Evolutionary conservation across 768 basidiomycete genomes (phyloP).

Genomic region (Macrolepiota dolichaula): DNA sequence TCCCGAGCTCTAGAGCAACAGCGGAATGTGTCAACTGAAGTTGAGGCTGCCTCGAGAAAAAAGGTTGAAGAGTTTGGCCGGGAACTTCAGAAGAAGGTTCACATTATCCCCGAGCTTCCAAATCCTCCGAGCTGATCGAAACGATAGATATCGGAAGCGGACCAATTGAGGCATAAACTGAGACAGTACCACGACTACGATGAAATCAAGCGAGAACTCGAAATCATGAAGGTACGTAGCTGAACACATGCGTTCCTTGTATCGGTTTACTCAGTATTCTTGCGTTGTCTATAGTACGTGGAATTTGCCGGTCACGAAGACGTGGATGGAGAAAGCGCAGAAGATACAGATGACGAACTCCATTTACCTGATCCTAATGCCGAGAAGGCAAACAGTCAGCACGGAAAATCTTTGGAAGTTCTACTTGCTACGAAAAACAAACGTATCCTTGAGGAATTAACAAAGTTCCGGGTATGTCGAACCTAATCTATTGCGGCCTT

Average conservation of each 20-base stretch:
- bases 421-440: slow-evolving; percentile 94
- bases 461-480: slow-evolving; percentile 73
- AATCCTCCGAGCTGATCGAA: background rate
- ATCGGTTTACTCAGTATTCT: background rate
- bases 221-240: slow-evolving; percentile 87
- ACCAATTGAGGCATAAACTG: slow-evolving; percentile 64
- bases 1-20: slow-evolving; percentile 65
- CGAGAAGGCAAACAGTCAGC: slow-evolving; percentile 71
- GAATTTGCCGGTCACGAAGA: slow-evolving; percentile 92
- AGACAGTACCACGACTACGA: slow-evolving; percentile 85
- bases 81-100: slow-evolving; percentile 56
- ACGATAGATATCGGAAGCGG: slow-evolving; percentile 59
- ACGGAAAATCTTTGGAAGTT: slow-evolving; percentile 82
- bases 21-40: slow-evolving; percentile 43
- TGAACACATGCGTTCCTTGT: background rate
- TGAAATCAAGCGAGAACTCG: slow-evolving; percentile 95
- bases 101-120: background rate
- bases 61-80: slow-evolving; percentile 57
- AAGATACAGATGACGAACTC: slow-evolving; percentile 46
- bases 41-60: slow-evolving; percentile 45
- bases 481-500: background rate
- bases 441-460: slow-evolving; percentile 86
- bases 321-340: slow-evolving; percentile 49
- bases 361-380: slow-evolving; percentile 89
- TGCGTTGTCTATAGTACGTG: slow-evolving; percentile 62